These are phyloP conservation scores for Pleurotus tuoliensis DNA, from an alignment of 768 basidiomycete species.

Conservation along the genomic window DNA sequence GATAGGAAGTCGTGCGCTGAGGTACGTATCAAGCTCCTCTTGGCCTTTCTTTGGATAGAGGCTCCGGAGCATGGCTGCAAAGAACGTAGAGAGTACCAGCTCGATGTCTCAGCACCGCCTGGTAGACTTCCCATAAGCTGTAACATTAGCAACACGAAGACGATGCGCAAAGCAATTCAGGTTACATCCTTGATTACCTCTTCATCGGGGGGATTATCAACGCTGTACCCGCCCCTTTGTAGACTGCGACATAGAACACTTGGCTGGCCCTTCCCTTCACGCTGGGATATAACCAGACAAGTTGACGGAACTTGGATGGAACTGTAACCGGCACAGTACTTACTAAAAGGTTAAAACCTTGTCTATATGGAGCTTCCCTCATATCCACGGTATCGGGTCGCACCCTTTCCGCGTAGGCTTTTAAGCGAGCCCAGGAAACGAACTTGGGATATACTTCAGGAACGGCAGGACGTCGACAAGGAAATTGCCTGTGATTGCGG, in stretches of 20 bases:
- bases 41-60: slow-evolving; percentile 26
- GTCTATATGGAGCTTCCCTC: neutral
- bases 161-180: neutral
- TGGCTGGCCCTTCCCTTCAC: slow-evolving; percentile 12
- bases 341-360: neutral
- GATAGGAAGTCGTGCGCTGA: slow-evolving; percentile 24
- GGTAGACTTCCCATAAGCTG: neutral
- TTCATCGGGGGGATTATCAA: slow-evolving; percentile 9
- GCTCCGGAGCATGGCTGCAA: slow-evolving; percentile 27
- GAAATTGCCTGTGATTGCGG: slow-evolving; percentile 26
- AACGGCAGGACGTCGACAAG: slow-evolving; percentile 28
- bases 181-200: neutral
- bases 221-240: slow-evolving; percentile 12
- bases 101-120: slow-evolving; percentile 28
- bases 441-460: slow-evolving; percentile 20
- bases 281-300: neutral
- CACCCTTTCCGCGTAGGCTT: slow-evolving; percentile 15
- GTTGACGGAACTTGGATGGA: slow-evolving; percentile 11
- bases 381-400: neutral
- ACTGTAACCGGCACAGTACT: neutral
- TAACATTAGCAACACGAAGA: neutral
- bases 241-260: slow-evolving; percentile 11
- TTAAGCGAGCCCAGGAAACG: slow-evolving; percentile 39
- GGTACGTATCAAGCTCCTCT: slow-evolving; percentile 24
- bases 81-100: slow-evolving; percentile 16